Percentiles rank a stretch among this genome's conserved stretches.
Evolutionary conservation across 129 eudicot species (phyloP).

Genomic region (Glebionis coronaria): DNA sequence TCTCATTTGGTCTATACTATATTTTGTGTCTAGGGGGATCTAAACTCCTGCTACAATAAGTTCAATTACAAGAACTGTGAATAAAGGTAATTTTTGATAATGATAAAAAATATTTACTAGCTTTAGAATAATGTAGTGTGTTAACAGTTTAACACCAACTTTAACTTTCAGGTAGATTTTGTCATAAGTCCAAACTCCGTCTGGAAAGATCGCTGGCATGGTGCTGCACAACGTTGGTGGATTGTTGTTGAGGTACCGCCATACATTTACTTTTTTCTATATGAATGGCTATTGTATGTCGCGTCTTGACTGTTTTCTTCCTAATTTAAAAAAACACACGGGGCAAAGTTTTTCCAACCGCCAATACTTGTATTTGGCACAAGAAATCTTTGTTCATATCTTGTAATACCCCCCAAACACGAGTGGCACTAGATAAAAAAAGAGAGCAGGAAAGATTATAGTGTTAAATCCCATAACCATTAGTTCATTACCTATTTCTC

Average conservation of each 20-base stretch:
- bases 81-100: too few species aligned
- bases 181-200: too few species aligned
- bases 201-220: too few species aligned
- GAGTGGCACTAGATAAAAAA: neutral
- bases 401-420: neutral
- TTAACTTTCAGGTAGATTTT: too few species aligned
- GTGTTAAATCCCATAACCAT: neutral
- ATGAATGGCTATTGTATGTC: slow-evolving; percentile 2
- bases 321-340: neutral
- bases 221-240: too few species aligned
- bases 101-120: neutral
- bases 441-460: slow-evolving; percentile 5
- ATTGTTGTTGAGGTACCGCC: too few species aligned
- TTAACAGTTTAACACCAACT: too few species aligned
- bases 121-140: neutral
- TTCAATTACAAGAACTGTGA: slow-evolving; percentile 81
- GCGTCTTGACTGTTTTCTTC: slow-evolving; percentile 14
- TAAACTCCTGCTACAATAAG: slow-evolving; percentile 97
- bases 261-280: too few species aligned
- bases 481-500: neutral
- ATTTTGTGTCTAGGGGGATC: too few species aligned
- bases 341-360: too few species aligned
- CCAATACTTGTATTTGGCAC: too few species aligned
- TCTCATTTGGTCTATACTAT: too few species aligned
- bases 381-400: neutral